Percentiles rank a stretch among this genome's conserved stretches.
Evolutionary conservation across 148 eudicot species (phyloP).

Genomic region (Amaranthus hypochondriacus): DNA sequence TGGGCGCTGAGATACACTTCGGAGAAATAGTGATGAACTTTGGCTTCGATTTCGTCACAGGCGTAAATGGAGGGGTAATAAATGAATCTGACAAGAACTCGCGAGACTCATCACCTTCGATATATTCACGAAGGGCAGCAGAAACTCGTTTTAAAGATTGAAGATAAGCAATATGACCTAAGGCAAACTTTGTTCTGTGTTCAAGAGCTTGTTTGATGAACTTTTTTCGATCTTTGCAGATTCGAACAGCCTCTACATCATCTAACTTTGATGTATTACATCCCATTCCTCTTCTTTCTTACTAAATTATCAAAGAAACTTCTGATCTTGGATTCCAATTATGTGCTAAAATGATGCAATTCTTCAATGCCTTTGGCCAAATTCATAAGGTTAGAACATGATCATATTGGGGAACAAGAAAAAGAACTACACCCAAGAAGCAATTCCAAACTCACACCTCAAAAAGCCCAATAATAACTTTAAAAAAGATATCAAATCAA

Average conservation of each 20-base stretch:
- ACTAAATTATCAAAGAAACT: constrained; percentile 20
- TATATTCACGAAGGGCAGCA: constrained; percentile 76
- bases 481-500: not conserved
- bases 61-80: constrained; percentile 45
- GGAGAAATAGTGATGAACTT: constrained; percentile 74
- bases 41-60: constrained; percentile 50
- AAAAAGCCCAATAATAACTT: not conserved
- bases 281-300: constrained; percentile 57
- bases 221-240: constrained; percentile 80
- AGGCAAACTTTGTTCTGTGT: constrained; percentile 67
- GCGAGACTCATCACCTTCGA: constrained; percentile 80
- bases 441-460: constrained; percentile 15
- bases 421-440: constrained; percentile 22
- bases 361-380: constrained; percentile 32
- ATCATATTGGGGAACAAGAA: constrained; percentile 13
- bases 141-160: constrained; percentile 77
- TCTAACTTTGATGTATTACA: constrained; percentile 92
- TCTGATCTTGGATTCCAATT: constrained; percentile 33
- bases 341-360: constrained; percentile 19
- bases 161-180: constrained; percentile 76
- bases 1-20: constrained; percentile 53
- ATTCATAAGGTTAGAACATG: constrained; percentile 50
- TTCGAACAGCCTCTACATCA: constrained; percentile 86
- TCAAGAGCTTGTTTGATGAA: constrained; percentile 94
- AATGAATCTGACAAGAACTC: constrained; percentile 68